These are phyloP conservation scores for Dendrocalamus sinicus DNA, from an alignment of 176 grass and related monocot species.

Conservation along the genomic window DNA sequence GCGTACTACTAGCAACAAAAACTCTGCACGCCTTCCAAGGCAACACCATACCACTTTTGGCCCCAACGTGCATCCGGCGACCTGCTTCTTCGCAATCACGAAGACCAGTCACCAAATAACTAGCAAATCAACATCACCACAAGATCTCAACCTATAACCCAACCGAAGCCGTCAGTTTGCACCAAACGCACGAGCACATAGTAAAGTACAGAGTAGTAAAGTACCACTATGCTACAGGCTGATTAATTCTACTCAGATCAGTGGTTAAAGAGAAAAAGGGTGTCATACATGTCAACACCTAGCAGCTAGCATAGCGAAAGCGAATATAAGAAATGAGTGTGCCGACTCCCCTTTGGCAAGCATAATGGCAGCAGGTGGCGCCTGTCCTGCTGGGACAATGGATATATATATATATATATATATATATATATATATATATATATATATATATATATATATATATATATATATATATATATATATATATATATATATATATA, in stretches of 20 bases:
- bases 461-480: too few species aligned
- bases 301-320: constrained; percentile 47
- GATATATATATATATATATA: constrained; percentile 5
- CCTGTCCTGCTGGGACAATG: constrained; percentile 40
- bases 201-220: background rate
- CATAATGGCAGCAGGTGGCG: constrained; percentile 56
- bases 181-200: constrained; percentile 9
- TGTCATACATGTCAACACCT: constrained; percentile 54
- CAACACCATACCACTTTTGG: background rate
- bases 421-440: too few species aligned
- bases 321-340: constrained; percentile 41
- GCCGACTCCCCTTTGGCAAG: constrained; percentile 26
- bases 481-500: too few species aligned
- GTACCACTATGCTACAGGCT: background rate
- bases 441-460: too few species aligned
- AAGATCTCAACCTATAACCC: background rate
- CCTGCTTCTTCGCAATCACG: constrained; percentile 13
- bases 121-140: background rate
- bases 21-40: background rate
- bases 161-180: background rate
- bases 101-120: constrained; percentile 22
- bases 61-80: background rate
- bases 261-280: background rate
- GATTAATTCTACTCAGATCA: background rate
- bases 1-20: background rate